Evolutionary conservation across 2,329 filamentous ascomycete genomes (phyloP).

Genomic region (Hymenoscyphus occultus): DNA sequence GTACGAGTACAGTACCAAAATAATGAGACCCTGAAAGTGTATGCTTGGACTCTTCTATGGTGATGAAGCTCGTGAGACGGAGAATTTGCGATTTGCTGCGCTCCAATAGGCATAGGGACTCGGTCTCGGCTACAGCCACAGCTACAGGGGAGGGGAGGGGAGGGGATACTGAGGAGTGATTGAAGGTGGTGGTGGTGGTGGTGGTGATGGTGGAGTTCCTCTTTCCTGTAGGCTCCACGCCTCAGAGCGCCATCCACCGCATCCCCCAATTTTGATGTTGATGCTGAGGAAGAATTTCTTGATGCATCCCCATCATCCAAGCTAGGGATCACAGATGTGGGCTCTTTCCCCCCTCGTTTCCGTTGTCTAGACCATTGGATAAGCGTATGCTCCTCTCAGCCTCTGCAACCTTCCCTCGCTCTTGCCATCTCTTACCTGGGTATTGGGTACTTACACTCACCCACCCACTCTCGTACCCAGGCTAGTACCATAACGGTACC

Average conservation of each 20-base stretch:
- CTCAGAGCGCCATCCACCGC: not conserved
- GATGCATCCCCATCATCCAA: not conserved
- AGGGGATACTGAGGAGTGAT: not conserved
- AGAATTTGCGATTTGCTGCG: not conserved
- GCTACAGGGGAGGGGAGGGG: not conserved
- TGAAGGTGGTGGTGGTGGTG: not conserved
- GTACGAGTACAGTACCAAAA: not conserved
- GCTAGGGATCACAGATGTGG: not conserved
- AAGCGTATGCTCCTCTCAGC: no score
- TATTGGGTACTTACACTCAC: no score
- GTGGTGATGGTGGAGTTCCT: not conserved
- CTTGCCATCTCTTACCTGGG: no score
- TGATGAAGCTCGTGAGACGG: not conserved
- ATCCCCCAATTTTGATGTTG: not conserved
- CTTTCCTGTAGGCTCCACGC: not conserved
- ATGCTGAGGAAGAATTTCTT: not conserved
- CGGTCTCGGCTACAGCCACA: not conserved
- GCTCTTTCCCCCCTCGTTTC: not conserved
- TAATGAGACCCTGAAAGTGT: not conserved
- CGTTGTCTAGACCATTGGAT: not conserved
- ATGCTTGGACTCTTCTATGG: no score
- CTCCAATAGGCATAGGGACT: not conserved
- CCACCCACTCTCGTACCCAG: no score
- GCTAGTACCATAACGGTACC: no score
- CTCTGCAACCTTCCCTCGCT: no score